phyloP scores from a whole-genome alignment of 1,284 basidiomycete species.

The Leccinum griseonigrum region DNA sequence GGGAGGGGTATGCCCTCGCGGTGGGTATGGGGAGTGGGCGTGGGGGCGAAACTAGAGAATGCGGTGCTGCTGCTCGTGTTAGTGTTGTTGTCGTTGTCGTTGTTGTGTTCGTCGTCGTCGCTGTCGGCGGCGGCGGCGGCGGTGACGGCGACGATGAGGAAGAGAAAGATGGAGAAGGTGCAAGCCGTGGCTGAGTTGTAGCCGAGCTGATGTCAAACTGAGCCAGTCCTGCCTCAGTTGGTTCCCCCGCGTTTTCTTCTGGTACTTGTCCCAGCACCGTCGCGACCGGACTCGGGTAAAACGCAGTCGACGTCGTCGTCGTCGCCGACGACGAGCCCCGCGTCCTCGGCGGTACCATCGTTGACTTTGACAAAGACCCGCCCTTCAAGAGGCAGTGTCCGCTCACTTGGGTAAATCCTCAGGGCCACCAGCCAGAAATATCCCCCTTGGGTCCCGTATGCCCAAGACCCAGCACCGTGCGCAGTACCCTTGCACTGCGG shows the following conservation, averaged over 20 bases:
- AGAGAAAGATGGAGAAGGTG: slow-evolving; percentile 8
- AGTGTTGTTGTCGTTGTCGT: slow-evolving; percentile 8
- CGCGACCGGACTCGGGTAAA: slow-evolving; percentile 36
- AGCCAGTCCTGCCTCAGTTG: slow-evolving; percentile 63
- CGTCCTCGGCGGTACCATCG: slow-evolving; percentile 3
- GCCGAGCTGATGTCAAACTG: slow-evolving; percentile 32
- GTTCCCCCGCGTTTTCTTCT: slow-evolving; percentile 37
- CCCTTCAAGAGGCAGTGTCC: slow-evolving; percentile 20
- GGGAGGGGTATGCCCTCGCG: slow-evolving; percentile 24
- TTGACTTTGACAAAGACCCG: slow-evolving; percentile 18
- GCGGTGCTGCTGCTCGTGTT: neutral
- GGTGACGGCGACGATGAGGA: slow-evolving; percentile 10
- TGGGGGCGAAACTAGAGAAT: slow-evolving; percentile 16
- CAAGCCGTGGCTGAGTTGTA: slow-evolving; percentile 23
- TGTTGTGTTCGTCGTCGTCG: slow-evolving; percentile 14
- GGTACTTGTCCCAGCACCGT: slow-evolving; percentile 26
- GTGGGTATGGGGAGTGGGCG: slow-evolving; percentile 28
- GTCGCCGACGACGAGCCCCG: slow-evolving; percentile 13
- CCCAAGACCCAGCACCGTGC: slow-evolving; percentile 12
- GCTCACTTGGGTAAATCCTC: slow-evolving; percentile 20
- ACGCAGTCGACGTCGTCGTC: slow-evolving; percentile 32
- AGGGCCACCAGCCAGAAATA: slow-evolving; percentile 18
- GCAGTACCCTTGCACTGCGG: slow-evolving; percentile 2
- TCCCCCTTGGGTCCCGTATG: neutral
- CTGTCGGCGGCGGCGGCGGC: slow-evolving; percentile 5